phyloP scores from a whole-genome alignment of 805 yeast species.

The Candida coleopterorum region DNA sequence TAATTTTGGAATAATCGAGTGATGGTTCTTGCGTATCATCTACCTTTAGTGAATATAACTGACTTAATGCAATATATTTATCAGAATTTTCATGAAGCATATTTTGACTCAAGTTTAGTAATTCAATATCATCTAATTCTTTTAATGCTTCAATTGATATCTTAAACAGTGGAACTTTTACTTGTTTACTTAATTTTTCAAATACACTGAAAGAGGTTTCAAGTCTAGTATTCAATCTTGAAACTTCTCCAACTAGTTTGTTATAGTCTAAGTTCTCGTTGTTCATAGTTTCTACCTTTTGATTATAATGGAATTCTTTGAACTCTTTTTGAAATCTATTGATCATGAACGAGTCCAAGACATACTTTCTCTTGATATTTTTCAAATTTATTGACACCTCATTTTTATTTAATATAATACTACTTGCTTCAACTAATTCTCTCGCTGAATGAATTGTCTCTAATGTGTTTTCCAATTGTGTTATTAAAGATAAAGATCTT shows the following conservation, averaged over 20 bases:
- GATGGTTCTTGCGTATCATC: constrained; percentile 17
- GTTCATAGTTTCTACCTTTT: constrained; percentile 16
- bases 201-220: constrained; percentile 18
- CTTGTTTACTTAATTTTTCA: constrained; percentile 18
- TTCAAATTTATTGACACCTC: constrained; percentile 3
- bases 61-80: constrained; percentile 9
- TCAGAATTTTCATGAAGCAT: not conserved
- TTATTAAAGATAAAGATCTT: not conserved
- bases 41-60: constrained; percentile 26
- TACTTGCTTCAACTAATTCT: constrained; percentile 8
- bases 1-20: constrained; percentile 26
- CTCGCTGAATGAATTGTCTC: constrained; percentile 13
- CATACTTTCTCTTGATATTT: constrained; percentile 12
- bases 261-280: constrained; percentile 26
- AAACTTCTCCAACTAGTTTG: constrained; percentile 23
- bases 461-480: constrained; percentile 4
- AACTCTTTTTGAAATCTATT: constrained; percentile 26
- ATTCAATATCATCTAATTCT: constrained; percentile 18
- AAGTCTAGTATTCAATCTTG: constrained; percentile 21
- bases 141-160: constrained; percentile 26
- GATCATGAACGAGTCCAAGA: constrained; percentile 32
- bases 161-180: constrained; percentile 23
- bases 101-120: constrained; percentile 12
- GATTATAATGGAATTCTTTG: constrained; percentile 24
- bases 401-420: constrained; percentile 4